These are phyloP conservation scores for Ustilago bromivora DNA, from an alignment of 1,284 basidiomycete species.

Conservation along the genomic window DNA sequence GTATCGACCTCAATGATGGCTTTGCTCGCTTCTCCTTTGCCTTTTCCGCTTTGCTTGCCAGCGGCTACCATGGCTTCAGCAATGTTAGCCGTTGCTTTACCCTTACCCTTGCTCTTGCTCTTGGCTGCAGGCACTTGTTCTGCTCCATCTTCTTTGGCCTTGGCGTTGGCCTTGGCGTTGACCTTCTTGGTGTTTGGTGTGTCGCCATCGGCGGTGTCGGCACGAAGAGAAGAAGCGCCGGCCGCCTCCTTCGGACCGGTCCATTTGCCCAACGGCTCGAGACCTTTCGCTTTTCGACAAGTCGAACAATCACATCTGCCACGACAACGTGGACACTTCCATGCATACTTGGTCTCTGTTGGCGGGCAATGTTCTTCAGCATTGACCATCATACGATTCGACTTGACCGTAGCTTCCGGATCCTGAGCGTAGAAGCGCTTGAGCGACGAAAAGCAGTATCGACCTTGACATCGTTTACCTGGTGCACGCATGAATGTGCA, in stretches of 20 bases:
- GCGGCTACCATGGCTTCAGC: slow-evolving; percentile 23
- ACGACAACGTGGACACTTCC: slow-evolving; percentile 51
- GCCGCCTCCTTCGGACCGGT: slow-evolving; percentile 5
- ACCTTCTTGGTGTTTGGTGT: slow-evolving; percentile 2
- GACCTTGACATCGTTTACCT: slow-evolving; percentile 38
- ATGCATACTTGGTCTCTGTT: slow-evolving; percentile 47
- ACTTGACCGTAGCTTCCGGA: slow-evolving; percentile 43
- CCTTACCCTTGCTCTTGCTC: not conserved
- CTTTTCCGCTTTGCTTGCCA: slow-evolving; percentile 11
- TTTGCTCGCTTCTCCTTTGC: slow-evolving; percentile 13
- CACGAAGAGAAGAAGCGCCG: not conserved
- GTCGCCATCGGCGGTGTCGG: not conserved
- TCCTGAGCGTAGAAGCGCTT: slow-evolving; percentile 44
- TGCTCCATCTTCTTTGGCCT: not conserved
- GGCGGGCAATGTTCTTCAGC: slow-evolving; percentile 42
- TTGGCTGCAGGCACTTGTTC: not conserved
- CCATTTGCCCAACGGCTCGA: slow-evolving; percentile 34
- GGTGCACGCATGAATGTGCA: slow-evolving; percentile 53
- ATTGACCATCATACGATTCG: slow-evolving; percentile 49
- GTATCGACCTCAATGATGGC: slow-evolving; percentile 4
- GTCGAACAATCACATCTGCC: slow-evolving; percentile 38
- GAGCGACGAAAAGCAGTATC: slow-evolving; percentile 47
- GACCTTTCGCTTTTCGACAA: slow-evolving; percentile 37
- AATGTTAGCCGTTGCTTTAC: slow-evolving; percentile 23
- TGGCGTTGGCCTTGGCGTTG: slow-evolving; percentile 9